Evolutionary conservation across 2,329 filamentous ascomycete species (phyloP).

Genomic region (Camillea tinctor): DNA sequence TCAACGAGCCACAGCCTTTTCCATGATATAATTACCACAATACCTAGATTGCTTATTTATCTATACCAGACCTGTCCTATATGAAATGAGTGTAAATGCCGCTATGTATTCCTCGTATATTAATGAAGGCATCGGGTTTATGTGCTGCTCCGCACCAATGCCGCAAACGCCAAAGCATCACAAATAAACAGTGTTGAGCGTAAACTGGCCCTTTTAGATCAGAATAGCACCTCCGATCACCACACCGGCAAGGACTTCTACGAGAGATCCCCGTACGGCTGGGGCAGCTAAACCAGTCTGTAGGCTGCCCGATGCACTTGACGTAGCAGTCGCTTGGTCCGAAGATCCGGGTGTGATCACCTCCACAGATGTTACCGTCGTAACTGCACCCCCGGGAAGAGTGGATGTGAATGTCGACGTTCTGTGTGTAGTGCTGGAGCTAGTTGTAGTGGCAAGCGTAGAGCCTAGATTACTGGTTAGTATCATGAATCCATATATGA

Average conservation of each 20-base stretch:
- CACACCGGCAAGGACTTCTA: slow-evolving; percentile 25
- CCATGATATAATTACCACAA: neutral
- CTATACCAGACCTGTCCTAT: slow-evolving; percentile 15
- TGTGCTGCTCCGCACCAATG: slow-evolving; percentile 7
- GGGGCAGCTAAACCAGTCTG: slow-evolving; percentile 25
- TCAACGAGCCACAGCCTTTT: neutral
- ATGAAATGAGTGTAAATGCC: slow-evolving; percentile 28
- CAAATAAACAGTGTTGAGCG: neutral
- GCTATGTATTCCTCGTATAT: slow-evolving; percentile 15
- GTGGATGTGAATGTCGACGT: slow-evolving; percentile 33
- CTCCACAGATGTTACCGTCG: slow-evolving; percentile 30
- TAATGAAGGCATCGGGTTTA: slow-evolving; percentile 15
- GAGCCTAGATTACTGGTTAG: slow-evolving; percentile 14
- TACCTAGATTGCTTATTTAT: slow-evolving; percentile 11
- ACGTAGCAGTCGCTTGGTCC: slow-evolving; percentile 17
- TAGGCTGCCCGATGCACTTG: slow-evolving; percentile 21
- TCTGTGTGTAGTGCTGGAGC: slow-evolving; percentile 12
- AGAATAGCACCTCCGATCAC: slow-evolving; percentile 26
- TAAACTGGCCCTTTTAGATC: slow-evolving; percentile 4
- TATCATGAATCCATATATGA: neutral
- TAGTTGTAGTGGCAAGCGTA: slow-evolving; percentile 20
- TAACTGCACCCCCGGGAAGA: slow-evolving; percentile 29
- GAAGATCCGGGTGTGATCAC: slow-evolving; percentile 24
- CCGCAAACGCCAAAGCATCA: neutral
- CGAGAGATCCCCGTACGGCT: slow-evolving; percentile 8